Evolutionary conservation across 2,329 filamentous ascomycete species (phyloP), one percentile per base, ranked within the genome.

Genomic region (Sporothrix globosa): DNA sequence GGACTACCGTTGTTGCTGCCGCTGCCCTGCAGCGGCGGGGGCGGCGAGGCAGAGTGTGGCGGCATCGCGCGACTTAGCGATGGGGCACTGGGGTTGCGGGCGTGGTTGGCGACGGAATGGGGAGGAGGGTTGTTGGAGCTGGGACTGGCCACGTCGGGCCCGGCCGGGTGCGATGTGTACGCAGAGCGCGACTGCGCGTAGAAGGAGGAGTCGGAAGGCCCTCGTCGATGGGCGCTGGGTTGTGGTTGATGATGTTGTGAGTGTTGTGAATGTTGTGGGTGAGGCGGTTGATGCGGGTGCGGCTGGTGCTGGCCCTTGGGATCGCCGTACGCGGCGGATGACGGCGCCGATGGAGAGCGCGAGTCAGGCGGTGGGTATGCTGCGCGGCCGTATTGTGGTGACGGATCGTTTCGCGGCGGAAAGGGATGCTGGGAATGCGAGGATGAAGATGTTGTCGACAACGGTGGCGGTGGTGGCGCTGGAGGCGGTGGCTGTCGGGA

Each of bases 131-230:
- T 39, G 48, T 27, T 44, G 54, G 46, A n/a, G 39, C 44, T 4
- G 9, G 46, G 24, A 46, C 9, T 21, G 48, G 63, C 44, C 21
- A 58, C 14, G 21, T 68, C 65, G 44, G 67, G 41, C 6, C 24
- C 74, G 41, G 73, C 73, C 63, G 76, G 74, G 21, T 78, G 77
- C 71, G 77, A 74, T 10, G 77, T 75, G 56, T 80, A 80, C 14
- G 78, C 74, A 72, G 77, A 74, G 74, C 79, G 79, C 63, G 79
- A 76, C 63, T 79, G 76, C n/a, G 79, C 72, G 72, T 81, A 81
- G 74, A 80, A 84, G 63, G 78, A 76, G n/a, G 82, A 79, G 74
- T 84, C 83, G 74, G 82, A 82, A 27, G 80, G 79, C 73, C 79
- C 80, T 73, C 81, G 80, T 72, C 78, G 77, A 73, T 77, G 77